Base-by-base conservation (phyloP, 345 rosid species). In the Salix exigua region DNA sequence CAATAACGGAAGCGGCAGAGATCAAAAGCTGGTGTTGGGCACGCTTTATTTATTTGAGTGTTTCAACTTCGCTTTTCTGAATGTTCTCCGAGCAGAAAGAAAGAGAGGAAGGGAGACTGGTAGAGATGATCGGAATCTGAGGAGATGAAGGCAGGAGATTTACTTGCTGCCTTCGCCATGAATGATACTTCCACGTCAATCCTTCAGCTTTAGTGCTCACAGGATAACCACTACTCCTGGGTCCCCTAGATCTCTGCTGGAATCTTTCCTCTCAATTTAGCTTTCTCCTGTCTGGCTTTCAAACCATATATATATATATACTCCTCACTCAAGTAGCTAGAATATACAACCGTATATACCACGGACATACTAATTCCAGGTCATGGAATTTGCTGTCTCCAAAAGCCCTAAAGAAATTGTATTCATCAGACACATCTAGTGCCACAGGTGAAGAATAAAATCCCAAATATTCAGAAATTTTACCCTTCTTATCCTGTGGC, bases 191-290 rank as follows among this genome's bases (percentile, higher is more conserved):
- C 61, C 68, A 42, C 35, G 72, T 68, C 73, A 60, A 55, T 7
- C 79, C 48, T 1, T 66, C 30, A 16, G 25, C 66, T 75, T 51
- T 75, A 35, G 37, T 25, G 58, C 46, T 73, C 65, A 28, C 28
- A n/a, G 25, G 62, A 50, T 26, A 12, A 70, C n/a, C n/a, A 48
- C 17, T 74, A 10, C 19, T 42, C 14, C 46, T 18, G 77, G 70
- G 70, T 62, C 70, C 70, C 70, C 33, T 55, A 46, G 70, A 77
- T 35, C 64, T 63, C 21, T 48, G 75, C 21, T 48, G 75, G 65
- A 35, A n/a, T 71, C 42, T 33, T 17, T 62, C 10, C 28, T 13
- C 51, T 2, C 11, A 17, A 38, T 53, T 23, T 68, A 3, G 35
- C 46, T 26, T 40, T 18, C 40, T 58, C 3, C 4, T 28, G 58